A percentile compares a stretch with the other conserved stretches of the same genome.
These are phyloP conservation scores for Haematococcus lacustris DNA, from an alignment of 139 green algal species.

Conservation along the genomic window DNA sequence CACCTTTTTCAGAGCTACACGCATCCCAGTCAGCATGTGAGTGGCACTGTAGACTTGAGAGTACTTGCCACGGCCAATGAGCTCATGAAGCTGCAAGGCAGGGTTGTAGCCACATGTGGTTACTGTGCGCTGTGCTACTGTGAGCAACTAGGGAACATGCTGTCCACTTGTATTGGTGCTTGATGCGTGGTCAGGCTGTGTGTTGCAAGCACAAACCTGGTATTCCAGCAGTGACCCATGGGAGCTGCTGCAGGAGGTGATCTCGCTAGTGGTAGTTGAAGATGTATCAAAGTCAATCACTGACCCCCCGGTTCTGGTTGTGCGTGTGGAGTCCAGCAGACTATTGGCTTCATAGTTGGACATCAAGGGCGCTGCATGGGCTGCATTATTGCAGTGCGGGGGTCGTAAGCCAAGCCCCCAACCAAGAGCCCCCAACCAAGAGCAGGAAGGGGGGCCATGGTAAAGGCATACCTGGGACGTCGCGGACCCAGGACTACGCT, in stretches of 20 bases:
- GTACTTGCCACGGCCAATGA: slow-evolving; percentile 33
- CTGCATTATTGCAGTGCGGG: too few species aligned
- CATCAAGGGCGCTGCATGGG: too few species aligned
- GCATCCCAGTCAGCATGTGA: slow-evolving; percentile 13
- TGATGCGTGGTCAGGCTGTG: neutral
- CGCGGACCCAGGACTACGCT: too few species aligned
- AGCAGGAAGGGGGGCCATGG: too few species aligned
- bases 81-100: slow-evolving; percentile 22
- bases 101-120: neutral
- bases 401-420: too few species aligned
- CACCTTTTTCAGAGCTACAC: slow-evolving; percentile 38
- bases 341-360: too few species aligned
- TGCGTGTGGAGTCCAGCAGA: slow-evolving; percentile 9
- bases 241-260: slow-evolving; percentile 15
- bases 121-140: neutral
- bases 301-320: neutral
- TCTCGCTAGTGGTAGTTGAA: slow-evolving; percentile 12
- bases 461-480: too few species aligned
- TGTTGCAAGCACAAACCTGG: slow-evolving; percentile 10
- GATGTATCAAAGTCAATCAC: slow-evolving; percentile 12
- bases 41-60: slow-evolving; percentile 28
- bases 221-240: slow-evolving; percentile 21
- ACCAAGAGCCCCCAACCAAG: too few species aligned
- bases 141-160: neutral
- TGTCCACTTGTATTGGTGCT: neutral